These are phyloP conservation scores for Arachis stenosperma DNA, from an alignment of 306 rosid genomes.

Conservation along the genomic window DNA sequence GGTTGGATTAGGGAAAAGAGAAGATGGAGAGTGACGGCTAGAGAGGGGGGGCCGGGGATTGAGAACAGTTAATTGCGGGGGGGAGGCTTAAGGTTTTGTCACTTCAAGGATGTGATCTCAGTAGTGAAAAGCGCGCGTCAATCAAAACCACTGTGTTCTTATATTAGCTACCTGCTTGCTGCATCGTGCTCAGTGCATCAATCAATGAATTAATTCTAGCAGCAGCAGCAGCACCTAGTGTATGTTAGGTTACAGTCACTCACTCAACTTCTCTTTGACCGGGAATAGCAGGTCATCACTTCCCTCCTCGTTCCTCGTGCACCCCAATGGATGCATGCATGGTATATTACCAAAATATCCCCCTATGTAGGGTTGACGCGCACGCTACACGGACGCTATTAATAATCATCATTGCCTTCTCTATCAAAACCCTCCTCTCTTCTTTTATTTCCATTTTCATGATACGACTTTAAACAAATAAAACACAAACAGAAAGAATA, in stretches of 20 bases:
- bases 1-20: no score
- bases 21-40: constrained; percentile 46
- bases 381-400: constrained; percentile 51
- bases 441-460: no score
- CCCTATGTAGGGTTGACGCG: constrained; percentile 52
- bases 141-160: constrained; percentile 51
- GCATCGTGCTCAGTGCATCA: constrained; percentile 25
- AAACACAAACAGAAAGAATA: no score
- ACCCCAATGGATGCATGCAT: no score
- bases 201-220: no score
- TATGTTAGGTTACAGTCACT: no score
- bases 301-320: constrained; percentile 29
- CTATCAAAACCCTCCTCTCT: constrained; percentile 40
- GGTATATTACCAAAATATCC: constrained; percentile 30
- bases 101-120: constrained; percentile 55
- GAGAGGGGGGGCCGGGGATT: constrained; percentile 23
- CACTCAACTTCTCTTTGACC: constrained; percentile 31
- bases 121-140: constrained; percentile 49
- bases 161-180: not conserved
- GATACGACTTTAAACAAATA: no score
- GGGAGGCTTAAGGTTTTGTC: constrained; percentile 78
- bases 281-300: constrained; percentile 46
- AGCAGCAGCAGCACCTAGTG: not conserved
- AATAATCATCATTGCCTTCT: constrained; percentile 49
- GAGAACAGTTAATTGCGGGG: constrained; percentile 50